These are phyloP conservation scores for Actinomortierella wolfii DNA, from an alignment of 371 early-diverging fungal species.

Conservation along the genomic window DNA sequence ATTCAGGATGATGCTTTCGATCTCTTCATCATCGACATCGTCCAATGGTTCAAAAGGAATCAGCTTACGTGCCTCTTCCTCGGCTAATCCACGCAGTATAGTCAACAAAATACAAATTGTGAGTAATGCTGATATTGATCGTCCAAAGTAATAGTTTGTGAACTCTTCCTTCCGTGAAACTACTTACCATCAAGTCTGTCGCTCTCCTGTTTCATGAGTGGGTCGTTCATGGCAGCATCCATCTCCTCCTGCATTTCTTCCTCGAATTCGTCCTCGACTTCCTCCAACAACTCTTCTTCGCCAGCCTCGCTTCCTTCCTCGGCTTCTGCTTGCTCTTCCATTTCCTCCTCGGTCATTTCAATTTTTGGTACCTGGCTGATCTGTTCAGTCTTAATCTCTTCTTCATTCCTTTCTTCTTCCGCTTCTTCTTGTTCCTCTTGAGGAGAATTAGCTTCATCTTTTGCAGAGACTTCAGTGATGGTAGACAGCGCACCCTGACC, in stretches of 20 bases:
- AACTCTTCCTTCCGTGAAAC: too few relatives aligned
- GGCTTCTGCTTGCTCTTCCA: constrained; percentile 11
- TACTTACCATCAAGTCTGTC: constrained; percentile 48
- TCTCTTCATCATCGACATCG: constrained; percentile 82
- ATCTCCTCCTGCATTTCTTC: constrained; percentile 47
- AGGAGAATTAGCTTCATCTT: neutral
- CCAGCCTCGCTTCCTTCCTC: constrained; percentile 32
- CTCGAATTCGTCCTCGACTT: constrained; percentile 32
- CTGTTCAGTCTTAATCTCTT: constrained; percentile 10
- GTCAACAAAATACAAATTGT: constrained; percentile 1
- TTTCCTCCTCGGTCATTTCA: constrained; percentile 15
- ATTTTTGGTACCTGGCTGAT: neutral
- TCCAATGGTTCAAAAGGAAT: constrained; percentile 48
- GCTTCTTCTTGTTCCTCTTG: constrained; percentile 4
- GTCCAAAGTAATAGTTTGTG: too few relatives aligned
- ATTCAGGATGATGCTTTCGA: constrained; percentile 69
- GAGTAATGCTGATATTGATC: too few relatives aligned
- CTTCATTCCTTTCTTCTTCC: constrained; percentile 22
- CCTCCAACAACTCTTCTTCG: constrained; percentile 34
- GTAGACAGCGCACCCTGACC: too few relatives aligned
- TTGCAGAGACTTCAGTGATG: neutral
- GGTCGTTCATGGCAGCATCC: constrained; percentile 51
- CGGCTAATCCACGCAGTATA: too few relatives aligned
- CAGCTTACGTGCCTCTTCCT: constrained; percentile 39
- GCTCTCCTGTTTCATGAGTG: constrained; percentile 28